Percentiles rank a stretch among this genome's conserved stretches.
Evolutionary conservation across 1,139 yeast genomes (phyloP).

Genomic region (Yamadazyma blattariae): DNA sequence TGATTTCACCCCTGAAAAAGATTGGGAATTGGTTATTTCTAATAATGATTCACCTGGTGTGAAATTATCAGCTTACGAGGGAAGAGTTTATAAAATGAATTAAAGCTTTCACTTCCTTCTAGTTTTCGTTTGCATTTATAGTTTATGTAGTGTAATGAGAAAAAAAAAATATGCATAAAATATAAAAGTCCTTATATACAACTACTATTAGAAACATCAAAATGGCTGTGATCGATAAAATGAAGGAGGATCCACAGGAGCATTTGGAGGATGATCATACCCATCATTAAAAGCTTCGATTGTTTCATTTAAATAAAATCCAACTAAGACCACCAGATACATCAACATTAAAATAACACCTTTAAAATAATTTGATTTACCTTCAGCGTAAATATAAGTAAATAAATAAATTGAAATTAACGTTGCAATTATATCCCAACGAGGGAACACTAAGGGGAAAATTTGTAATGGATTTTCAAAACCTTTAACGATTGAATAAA

Average conservation of each 20-base stretch:
- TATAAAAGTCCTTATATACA: no score
- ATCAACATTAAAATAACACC: conserved; percentile 85
- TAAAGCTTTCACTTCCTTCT: no score
- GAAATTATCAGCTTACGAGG: conserved; percentile 35
- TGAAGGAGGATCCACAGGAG: neutral
- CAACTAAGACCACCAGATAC: conserved; percentile 73
- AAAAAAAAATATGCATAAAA: no score
- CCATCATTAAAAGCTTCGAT: conserved; percentile 38
- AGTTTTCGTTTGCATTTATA: no score
- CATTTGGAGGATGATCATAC: conserved; percentile 10
- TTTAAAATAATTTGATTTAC: conserved; percentile 92
- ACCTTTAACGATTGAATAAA: conserved; percentile 60
- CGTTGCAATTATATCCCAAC: conserved; percentile 92
- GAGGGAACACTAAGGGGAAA: conserved; percentile 85
- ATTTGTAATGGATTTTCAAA: conserved; percentile 43
- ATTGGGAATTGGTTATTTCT: conserved; percentile 24
- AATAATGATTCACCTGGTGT: conserved; percentile 20
- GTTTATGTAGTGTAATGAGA: no score
- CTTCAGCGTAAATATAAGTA: conserved; percentile 94
- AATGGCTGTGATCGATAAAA: no score
- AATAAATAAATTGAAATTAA: conserved; percentile 84
- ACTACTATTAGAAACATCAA: no score
- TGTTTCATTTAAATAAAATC: conserved; percentile 68
- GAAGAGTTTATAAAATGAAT: conserved; percentile 35
- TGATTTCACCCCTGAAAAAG: conserved; percentile 30